A percentile compares a stretch with the other conserved stretches of the same genome.
These are phyloP conservation scores for Arachis hypogaea DNA, from an alignment of 306 rosid genomes.

Conservation along the genomic window DNA sequence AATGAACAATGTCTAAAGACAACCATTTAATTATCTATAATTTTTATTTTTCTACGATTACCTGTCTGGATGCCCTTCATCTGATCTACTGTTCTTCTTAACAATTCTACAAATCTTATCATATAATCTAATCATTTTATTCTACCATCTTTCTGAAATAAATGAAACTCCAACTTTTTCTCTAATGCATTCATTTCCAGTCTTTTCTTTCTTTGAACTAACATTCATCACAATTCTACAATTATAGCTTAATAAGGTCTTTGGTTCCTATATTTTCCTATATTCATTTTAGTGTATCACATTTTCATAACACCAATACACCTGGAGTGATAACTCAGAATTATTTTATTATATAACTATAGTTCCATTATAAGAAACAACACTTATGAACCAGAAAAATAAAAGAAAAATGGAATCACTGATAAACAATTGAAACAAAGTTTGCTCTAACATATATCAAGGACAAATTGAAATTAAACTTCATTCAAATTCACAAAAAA, in stretches of 20 bases:
- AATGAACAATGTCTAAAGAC: not conserved
- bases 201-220: not conserved
- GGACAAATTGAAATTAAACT: too few relatives aligned
- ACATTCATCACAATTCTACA: slow-evolving; percentile 7
- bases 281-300: too few relatives aligned
- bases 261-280: too few relatives aligned
- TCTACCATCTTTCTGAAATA: not conserved
- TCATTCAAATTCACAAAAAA: too few relatives aligned
- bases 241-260: not conserved
- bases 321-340: too few relatives aligned
- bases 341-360: not conserved
- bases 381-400: too few relatives aligned
- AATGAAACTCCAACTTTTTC: not conserved
- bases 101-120: not conserved
- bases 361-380: too few relatives aligned
- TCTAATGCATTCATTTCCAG: not conserved
- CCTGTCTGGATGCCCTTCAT: not conserved
- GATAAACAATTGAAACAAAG: too few relatives aligned
- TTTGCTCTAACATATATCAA: too few relatives aligned
- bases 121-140: not conserved
- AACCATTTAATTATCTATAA: not conserved
- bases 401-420: too few relatives aligned
- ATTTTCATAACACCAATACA: too few relatives aligned
- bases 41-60: not conserved
- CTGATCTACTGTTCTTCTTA: not conserved